Conservation (phyloP, 768 basidiomycete genomes). For the Paxillus involutus region DNA sequence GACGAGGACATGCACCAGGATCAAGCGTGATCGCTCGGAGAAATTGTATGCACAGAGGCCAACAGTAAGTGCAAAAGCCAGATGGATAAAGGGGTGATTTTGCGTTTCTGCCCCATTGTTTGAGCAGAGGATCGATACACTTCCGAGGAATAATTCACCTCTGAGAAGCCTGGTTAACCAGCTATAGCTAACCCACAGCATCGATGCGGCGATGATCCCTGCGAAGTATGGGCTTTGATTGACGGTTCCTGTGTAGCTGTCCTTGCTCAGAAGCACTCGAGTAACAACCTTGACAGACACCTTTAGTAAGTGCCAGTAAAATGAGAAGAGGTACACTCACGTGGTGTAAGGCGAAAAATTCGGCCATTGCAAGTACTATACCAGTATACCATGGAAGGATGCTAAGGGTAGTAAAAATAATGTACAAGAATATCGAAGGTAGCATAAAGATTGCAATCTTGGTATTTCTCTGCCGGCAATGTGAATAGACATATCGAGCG, state of each 20-base stretch:
- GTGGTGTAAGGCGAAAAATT: conserved; percentile 94
- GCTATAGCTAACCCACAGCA: conserved; percentile 83
- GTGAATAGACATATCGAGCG: conserved; percentile 2
- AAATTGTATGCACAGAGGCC: conserved; percentile 85
- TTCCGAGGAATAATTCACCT: conserved; percentile 43
- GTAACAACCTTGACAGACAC: conserved; percentile 64
- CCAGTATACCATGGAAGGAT: conserved; percentile 91
- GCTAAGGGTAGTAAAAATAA: conserved; percentile 82
- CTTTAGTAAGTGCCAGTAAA: conserved; percentile 7
- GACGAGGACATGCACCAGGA: conserved; percentile 83
- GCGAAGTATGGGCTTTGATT: conserved; percentile 91
- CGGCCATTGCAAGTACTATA: conserved; percentile 75
- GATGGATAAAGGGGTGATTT: conserved; percentile 71
- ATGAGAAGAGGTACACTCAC: conserved; percentile 44
- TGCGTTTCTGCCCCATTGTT: conserved; percentile 57
- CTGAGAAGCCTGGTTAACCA: conserved; percentile 79
- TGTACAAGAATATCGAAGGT: conserved; percentile 75
- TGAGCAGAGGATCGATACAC: neutral
- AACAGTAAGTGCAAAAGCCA: conserved; percentile 70
- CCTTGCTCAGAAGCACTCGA: conserved; percentile 80
- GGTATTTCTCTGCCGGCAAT: conserved; percentile 63
- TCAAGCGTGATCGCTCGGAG: conserved; percentile 85
- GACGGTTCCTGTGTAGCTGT: conserved; percentile 79
- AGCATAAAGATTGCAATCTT: conserved; percentile 76
- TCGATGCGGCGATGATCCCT: conserved; percentile 81